Evolutionary conservation across 768 basidiomycete genomes (phyloP).

Genomic region (Psilocybe azurescens): DNA sequence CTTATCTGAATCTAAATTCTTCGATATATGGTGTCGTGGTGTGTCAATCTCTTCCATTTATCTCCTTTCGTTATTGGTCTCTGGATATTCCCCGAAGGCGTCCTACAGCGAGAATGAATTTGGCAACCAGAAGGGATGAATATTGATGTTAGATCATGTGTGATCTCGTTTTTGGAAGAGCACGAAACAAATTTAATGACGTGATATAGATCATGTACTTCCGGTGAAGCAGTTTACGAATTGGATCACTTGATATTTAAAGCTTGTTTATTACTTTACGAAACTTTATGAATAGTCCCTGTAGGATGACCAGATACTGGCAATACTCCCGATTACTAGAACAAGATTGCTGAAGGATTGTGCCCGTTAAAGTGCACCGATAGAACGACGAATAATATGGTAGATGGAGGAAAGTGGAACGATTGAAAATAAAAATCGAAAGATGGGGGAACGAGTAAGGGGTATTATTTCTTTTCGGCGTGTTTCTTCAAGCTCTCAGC

Average conservation of each 20-base stretch:
- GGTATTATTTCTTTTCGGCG: conserved; percentile 39
- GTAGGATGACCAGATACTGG: neutral
- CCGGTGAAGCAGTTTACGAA: too few species aligned
- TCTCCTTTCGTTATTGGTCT: too few species aligned
- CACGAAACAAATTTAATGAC: too few species aligned
- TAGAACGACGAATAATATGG: neutral
- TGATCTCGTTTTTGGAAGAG: too few species aligned
- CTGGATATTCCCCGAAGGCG: too few species aligned
- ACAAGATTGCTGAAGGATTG: neutral
- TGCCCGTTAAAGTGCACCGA: neutral
- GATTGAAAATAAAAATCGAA: neutral
- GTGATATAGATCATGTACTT: too few species aligned
- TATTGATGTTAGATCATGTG: too few species aligned
- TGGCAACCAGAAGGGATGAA: too few species aligned
- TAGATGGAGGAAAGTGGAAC: neutral
- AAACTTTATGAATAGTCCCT: neutral
- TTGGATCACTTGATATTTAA: neutral
- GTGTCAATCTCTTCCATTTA: too few species aligned
- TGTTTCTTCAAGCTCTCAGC: conserved; percentile 60
- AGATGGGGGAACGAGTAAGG: neutral
- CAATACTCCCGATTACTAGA: neutral
- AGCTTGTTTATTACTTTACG: neutral
- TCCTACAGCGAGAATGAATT: too few species aligned
- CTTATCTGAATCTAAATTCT: too few species aligned
- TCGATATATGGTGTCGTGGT: too few species aligned